phyloP scores from a whole-genome alignment of 805 yeast species.

The Starmerella gropengiesseri region DNA sequence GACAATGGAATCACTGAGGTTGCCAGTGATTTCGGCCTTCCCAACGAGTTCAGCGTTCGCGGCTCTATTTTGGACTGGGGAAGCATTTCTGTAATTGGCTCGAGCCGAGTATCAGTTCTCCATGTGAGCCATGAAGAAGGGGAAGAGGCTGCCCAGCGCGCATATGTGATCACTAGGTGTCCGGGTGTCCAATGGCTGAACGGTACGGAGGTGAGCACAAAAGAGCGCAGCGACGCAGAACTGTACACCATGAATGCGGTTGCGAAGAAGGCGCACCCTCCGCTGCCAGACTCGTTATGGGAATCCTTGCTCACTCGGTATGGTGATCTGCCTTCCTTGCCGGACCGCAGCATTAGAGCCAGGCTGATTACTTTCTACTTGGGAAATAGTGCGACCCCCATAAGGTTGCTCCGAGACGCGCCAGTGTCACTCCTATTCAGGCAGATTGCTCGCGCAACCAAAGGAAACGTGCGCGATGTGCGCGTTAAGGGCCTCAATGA shows the following conservation, averaged over 20 bases:
- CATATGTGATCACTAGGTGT: constrained; percentile 39
- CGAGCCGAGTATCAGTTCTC: constrained; percentile 35
- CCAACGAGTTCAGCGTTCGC: neutral
- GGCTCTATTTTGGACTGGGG: constrained; percentile 7
- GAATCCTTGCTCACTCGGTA: constrained; percentile 32
- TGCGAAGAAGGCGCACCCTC: constrained; percentile 22
- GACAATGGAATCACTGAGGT: constrained; percentile 30
- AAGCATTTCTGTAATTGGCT: constrained; percentile 15
- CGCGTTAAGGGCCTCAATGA: constrained; percentile 6
- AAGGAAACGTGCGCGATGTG: neutral
- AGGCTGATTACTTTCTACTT: constrained; percentile 21
- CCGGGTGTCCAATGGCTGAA: constrained; percentile 38
- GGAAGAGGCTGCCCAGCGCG: constrained; percentile 25
- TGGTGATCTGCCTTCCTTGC: constrained; percentile 21
- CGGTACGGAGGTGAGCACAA: constrained; percentile 41
- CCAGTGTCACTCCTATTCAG: constrained; percentile 31
- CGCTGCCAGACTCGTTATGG: constrained; percentile 33
- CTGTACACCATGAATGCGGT: constrained; percentile 51
- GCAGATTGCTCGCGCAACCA: constrained; percentile 6
- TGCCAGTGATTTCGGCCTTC: neutral
- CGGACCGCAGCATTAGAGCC: constrained; percentile 14
- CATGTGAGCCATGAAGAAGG: constrained; percentile 36
- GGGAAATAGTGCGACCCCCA: constrained; percentile 6
- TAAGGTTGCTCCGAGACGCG: constrained; percentile 26
- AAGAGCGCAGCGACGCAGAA: constrained; percentile 55